These are phyloP conservation scores for Curvularia eragrostidis DNA, from an alignment of 2,329 filamentous ascomycete species.

Conservation along the genomic window DNA sequence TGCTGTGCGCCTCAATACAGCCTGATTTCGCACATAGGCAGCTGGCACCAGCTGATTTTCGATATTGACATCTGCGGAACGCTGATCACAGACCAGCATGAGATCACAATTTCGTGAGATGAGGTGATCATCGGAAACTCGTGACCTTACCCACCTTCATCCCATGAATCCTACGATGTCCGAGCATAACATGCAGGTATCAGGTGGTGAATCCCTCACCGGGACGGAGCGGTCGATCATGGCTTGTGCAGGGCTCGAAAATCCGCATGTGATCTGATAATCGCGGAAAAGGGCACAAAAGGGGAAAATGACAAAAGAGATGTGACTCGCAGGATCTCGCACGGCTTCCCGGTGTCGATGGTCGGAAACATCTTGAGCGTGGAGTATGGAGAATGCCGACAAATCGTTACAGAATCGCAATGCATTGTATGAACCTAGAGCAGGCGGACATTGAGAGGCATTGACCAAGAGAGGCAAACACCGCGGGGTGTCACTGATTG, in stretches of 20 bases:
- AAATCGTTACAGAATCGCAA: background rate
- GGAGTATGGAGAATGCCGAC: background rate
- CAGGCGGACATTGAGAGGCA: slow-evolving; percentile 6
- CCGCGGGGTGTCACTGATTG: background rate
- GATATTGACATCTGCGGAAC: background rate
- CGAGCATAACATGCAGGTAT: background rate
- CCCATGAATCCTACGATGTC: background rate
- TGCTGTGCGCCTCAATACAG: background rate
- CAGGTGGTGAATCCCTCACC: background rate
- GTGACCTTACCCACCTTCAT: background rate
- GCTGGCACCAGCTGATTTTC: background rate
- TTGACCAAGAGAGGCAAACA: background rate
- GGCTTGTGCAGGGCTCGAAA: background rate
- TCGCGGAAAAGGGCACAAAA: background rate
- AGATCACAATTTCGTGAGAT: background rate
- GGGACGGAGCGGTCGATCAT: slow-evolving; percentile 3
- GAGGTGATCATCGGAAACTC: background rate
- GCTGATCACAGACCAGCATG: background rate
- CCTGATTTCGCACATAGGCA: too few species aligned
- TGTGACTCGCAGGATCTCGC: background rate
- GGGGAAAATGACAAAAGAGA: background rate
- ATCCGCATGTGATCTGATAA: background rate
- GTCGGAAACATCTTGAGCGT: background rate
- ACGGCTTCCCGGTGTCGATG: background rate
- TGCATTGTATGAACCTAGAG: background rate